phyloP scores from a whole-genome alignment of 768 basidiomycete genomes.

The Phanerochaete carnosa region DNA sequence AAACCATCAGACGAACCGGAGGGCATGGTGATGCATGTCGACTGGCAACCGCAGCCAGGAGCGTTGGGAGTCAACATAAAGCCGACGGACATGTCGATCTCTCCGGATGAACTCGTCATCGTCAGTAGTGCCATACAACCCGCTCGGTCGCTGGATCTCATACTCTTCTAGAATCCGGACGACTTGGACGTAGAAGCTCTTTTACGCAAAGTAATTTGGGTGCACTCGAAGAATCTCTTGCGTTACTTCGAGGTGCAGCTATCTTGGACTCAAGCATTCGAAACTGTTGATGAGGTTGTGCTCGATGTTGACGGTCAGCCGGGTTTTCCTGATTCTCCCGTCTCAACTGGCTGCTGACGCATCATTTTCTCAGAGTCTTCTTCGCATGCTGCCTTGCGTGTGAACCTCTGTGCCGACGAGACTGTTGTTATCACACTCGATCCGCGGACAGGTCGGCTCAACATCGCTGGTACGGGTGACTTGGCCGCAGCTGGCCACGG shows the following conservation, averaged over 20 bases:
- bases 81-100: slow-evolving; percentile 41
- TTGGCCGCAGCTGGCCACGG: slow-evolving; percentile 72
- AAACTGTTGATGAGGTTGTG: slow-evolving; percentile 54
- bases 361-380: not conserved
- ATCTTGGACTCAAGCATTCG: slow-evolving; percentile 56
- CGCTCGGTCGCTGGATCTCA: not conserved
- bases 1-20: slow-evolving; percentile 75
- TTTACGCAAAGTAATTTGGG: slow-evolving; percentile 57
- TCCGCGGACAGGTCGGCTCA: slow-evolving; percentile 73
- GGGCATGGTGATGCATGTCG: slow-evolving; percentile 60
- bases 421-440: slow-evolving; percentile 77
- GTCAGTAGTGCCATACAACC: slow-evolving; percentile 40
- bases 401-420: slow-evolving; percentile 75
- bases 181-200: slow-evolving; percentile 75
- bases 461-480: slow-evolving; percentile 77
- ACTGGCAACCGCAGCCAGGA: slow-evolving; percentile 72
- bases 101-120: slow-evolving; percentile 43
- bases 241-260: slow-evolving; percentile 53
- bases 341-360: not conserved
- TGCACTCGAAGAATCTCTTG: slow-evolving; percentile 65
- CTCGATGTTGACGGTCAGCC: slow-evolving; percentile 53
- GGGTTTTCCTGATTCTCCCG: not conserved
- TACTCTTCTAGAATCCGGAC: slow-evolving; percentile 47
- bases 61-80: slow-evolving; percentile 62
- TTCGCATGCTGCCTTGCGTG: slow-evolving; percentile 43